These are phyloP conservation scores for Hypholoma sublateritium DNA, from an alignment of 768 basidiomycete species.

Conservation along the genomic window DNA sequence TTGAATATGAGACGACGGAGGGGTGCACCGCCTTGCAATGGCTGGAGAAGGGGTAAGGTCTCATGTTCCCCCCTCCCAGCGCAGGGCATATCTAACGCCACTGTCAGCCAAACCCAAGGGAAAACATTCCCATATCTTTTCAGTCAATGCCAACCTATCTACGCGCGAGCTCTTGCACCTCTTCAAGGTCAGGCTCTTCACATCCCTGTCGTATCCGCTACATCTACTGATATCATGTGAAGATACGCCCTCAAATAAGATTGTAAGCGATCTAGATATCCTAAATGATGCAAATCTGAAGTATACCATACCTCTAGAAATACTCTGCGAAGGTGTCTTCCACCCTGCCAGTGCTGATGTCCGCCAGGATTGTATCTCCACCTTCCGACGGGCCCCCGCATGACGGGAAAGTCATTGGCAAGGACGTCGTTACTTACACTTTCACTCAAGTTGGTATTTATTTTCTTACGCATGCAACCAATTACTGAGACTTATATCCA, in stretches of 20 bases:
- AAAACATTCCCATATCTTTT: slow-evolving; percentile 85
- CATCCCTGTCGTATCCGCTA: background rate
- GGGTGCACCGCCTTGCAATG: slow-evolving; percentile 82
- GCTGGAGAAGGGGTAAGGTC: slow-evolving; percentile 73
- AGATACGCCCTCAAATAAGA: slow-evolving; percentile 89
- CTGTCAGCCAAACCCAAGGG: slow-evolving; percentile 76
- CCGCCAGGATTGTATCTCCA: slow-evolving; percentile 79
- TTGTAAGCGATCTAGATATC: slow-evolving; percentile 40
- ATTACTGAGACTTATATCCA: slow-evolving; percentile 26
- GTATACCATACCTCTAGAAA: slow-evolving; percentile 43
- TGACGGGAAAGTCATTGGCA: slow-evolving; percentile 71
- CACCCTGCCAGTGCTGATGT: slow-evolving; percentile 83
- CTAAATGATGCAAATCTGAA: background rate
- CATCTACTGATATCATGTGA: background rate
- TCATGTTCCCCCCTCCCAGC: background rate
- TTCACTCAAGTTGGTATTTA: slow-evolving; percentile 67
- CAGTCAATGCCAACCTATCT: slow-evolving; percentile 92
- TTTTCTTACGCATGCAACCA: background rate
- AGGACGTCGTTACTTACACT: slow-evolving; percentile 69
- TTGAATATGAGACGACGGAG: slow-evolving; percentile 74
- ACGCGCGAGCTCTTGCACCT: slow-evolving; percentile 77
- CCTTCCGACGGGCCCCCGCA: slow-evolving; percentile 68
- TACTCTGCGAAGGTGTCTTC: slow-evolving; percentile 80
- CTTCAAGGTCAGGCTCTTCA: slow-evolving; percentile 56
- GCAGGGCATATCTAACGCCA: background rate